Evolutionary conservation across 768 basidiomycete genomes (phyloP), one percentile per base, ranked within the genome.

Genomic region (Xanthoconium stramineum): DNA sequence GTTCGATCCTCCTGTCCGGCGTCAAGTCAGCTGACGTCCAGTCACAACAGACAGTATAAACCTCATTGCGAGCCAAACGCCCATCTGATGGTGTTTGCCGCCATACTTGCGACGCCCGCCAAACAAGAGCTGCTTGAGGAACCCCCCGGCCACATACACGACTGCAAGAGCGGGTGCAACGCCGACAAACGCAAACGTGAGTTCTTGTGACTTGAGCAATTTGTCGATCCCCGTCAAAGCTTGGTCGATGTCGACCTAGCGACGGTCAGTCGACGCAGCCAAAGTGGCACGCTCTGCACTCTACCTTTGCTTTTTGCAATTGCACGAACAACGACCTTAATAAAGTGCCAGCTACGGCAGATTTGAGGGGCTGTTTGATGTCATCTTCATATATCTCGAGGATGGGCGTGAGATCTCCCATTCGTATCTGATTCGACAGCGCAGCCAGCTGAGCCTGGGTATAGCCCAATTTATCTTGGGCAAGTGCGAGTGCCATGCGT

Each of bases 131-230:
- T 72, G 71, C 12, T 74, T 62, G 4, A 87, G 32, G 67, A 81
- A 85, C 10, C 83, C 83, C 15, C 80, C 78, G 3, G 80, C 55
- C 2, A 86, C 76, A 61, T 94, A 95, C 4, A 94, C 81, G 35
- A 98, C 75, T 5, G 87, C 82, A 47, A 98, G 73, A 0, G 89
- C 87, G 10, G 96, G 96, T 0, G 96, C 94, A 15, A 98, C 88
- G 61, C 95, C 95, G 57, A 98, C 94, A 65, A 98, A 98, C 6
- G 91, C 96, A 64, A 99, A 99, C 2, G 94, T 97, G 43, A 97
- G 77, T 67, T 96, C 92, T 72, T 97, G 94, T 1, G 92, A 95
- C 61, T 88, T 92, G 60, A 98, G 84, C 52, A 98, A 77, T 66
- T 89, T 93, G 71, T 98, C 96, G 61, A 98, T 94, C 7, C 95